Percentiles rank a stretch among this genome's conserved stretches.
Evolutionary conservation across 179 eudicot species (phyloP).

Genomic region (Actinidia arguta): DNA sequence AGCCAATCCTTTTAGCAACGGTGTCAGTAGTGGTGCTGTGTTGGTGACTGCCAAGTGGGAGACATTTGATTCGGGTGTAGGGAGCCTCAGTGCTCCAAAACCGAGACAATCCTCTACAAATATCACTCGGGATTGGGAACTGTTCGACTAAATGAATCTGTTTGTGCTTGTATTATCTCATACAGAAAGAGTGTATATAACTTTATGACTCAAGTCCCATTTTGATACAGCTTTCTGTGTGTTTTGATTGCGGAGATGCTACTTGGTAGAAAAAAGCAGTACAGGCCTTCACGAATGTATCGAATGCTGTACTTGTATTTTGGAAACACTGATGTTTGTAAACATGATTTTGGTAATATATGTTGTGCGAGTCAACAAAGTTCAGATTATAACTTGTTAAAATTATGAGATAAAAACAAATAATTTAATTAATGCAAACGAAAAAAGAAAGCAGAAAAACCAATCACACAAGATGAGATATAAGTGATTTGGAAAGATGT

Average conservation of each 20-base stretch:
- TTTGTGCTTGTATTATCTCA: background rate
- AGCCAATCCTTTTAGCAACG: conserved; percentile 36
- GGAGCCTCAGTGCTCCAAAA: conserved; percentile 52
- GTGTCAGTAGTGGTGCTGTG: conserved; percentile 31
- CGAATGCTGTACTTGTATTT: background rate
- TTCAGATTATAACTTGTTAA: too few relatives aligned
- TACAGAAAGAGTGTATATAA: background rate
- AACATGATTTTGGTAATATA: background rate
- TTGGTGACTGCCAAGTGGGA: conserved; percentile 54
- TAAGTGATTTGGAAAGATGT: too few relatives aligned
- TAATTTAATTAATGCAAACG: too few relatives aligned
- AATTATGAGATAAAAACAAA: too few relatives aligned
- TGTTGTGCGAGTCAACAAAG: too few relatives aligned
- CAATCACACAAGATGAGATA: too few relatives aligned
- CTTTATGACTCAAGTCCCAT: background rate
- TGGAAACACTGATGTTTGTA: background rate
- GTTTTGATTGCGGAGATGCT: background rate
- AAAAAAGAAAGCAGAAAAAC: too few relatives aligned
- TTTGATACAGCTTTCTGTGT: background rate
- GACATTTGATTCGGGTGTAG: conserved; percentile 59
- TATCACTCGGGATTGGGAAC: conserved; percentile 53
- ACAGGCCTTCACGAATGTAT: too few relatives aligned
- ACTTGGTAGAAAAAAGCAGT: background rate
- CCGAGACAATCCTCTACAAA: conserved; percentile 40
- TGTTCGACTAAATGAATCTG: conserved; percentile 32